Evolutionary conservation across 768 basidiomycete species (phyloP).

Genomic region (Amanita pallidorosea): DNA sequence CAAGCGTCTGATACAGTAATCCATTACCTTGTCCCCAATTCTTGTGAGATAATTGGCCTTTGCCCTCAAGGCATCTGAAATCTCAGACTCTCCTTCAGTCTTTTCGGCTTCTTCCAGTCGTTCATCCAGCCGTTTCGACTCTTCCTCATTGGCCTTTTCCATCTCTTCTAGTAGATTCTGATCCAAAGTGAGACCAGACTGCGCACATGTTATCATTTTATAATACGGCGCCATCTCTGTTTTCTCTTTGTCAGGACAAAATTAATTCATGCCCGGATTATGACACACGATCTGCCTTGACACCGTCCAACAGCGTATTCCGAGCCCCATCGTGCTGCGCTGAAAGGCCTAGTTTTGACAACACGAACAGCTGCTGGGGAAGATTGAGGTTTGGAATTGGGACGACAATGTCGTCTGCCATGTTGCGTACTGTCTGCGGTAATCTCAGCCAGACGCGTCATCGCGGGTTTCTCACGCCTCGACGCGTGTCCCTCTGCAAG

Average conservation of each 20-base stretch:
- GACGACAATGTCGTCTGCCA: constrained; percentile 79
- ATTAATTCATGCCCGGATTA: background rate
- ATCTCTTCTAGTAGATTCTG: constrained; percentile 42
- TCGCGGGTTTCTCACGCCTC: constrained; percentile 18
- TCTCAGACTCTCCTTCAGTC: constrained; percentile 89
- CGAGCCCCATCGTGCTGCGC: constrained; percentile 61
- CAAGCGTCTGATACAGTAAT: constrained; percentile 15
- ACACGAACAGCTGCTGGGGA: constrained; percentile 68
- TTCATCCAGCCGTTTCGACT: constrained; percentile 66
- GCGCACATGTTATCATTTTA: constrained; percentile 39
- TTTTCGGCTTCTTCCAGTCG: constrained; percentile 79
- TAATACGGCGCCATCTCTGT: constrained; percentile 88
- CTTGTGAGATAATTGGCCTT: constrained; percentile 77
- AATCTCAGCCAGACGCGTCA: constrained; percentile 21
- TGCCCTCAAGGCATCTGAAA: constrained; percentile 77
- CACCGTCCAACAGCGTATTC: constrained; percentile 54
- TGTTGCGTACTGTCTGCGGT: constrained; percentile 19
- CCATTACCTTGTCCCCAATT: constrained; percentile 71
- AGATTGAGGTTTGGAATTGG: constrained; percentile 82
- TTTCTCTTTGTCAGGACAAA: background rate
- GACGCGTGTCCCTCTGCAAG: constrained; percentile 19
- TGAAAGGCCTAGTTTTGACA: constrained; percentile 49
- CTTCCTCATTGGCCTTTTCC: constrained; percentile 59
- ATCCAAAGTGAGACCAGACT: constrained; percentile 38
- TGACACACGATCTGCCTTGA: constrained; percentile 69